phyloP scores from a whole-genome alignment of 306 rosid species.

The Cucurbita argyrosperma region DNA sequence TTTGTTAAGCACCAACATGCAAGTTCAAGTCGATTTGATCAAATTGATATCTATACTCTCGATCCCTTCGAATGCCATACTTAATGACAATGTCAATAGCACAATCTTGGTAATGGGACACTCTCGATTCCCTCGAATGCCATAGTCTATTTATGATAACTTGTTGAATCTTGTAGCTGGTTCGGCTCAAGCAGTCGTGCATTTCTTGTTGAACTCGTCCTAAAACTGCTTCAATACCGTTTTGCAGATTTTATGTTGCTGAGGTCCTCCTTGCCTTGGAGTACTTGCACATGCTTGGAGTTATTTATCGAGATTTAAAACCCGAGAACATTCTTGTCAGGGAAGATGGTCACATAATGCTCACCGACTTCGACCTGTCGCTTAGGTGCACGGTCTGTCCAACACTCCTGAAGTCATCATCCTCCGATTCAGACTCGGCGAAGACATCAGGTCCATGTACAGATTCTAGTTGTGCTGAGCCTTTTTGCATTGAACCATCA shows the following conservation, averaged over 20 bases:
- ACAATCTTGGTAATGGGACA: neutral
- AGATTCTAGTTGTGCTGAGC: conserved; percentile 49
- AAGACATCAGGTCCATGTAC: conserved; percentile 49
- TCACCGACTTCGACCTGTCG: conserved; percentile 64
- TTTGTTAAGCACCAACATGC: neutral
- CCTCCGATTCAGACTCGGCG: conserved; percentile 29
- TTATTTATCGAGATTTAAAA: conserved; percentile 63
- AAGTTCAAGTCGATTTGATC: neutral
- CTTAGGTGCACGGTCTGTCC: conserved; percentile 55
- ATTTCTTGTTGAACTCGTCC: neutral
- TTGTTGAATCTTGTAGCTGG: neutral
- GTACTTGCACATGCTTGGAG: conserved; percentile 77
- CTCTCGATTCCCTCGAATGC: too few species aligned
- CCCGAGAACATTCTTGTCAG: conserved; percentile 74
- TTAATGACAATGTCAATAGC: neutral
- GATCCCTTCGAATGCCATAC: neutral
- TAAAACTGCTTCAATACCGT: neutral
- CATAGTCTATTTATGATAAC: neutral
- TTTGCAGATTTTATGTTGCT: conserved; percentile 58
- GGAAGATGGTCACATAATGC: conserved; percentile 77
- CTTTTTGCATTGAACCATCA: conserved; percentile 49
- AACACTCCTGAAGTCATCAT: conserved; percentile 38
- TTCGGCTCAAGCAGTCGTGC: neutral
- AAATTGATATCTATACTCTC: neutral
- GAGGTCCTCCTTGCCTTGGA: conserved; percentile 74